These are phyloP conservation scores for Usnea hakonensis DNA, from an alignment of 495 filamentous ascomycete genomes.

Conservation along the genomic window DNA sequence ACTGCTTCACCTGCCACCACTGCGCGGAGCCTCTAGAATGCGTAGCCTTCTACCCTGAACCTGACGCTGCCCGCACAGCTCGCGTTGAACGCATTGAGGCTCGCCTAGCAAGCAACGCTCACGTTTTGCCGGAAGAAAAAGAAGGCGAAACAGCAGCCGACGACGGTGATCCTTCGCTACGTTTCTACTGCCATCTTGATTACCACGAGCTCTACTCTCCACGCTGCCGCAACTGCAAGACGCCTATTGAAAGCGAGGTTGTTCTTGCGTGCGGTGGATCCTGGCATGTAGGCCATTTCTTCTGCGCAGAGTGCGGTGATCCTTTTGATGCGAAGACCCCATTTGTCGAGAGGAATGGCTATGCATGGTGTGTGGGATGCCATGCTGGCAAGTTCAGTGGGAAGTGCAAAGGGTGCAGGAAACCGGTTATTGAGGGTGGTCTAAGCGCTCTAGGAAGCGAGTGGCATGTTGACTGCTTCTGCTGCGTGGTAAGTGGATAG, in stretches of 20 bases:
- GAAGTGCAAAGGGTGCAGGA: conserved; percentile 78
- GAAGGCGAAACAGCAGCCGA: conserved; percentile 53
- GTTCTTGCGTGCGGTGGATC: conserved; percentile 86
- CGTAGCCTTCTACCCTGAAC: conserved; percentile 92
- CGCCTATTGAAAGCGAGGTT: conserved; percentile 95
- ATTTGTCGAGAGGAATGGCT: conserved; percentile 98
- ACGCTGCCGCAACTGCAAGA: conserved; percentile 92
- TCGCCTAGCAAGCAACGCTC: conserved; percentile 40
- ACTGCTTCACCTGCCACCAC: conserved; percentile 84
- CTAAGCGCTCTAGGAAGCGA: conserved; percentile 80
- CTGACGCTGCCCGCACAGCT: conserved; percentile 56
- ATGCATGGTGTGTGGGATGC: conserved; percentile 92
- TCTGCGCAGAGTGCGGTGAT: conserved; percentile 98
- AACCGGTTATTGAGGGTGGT: conserved; percentile 78
- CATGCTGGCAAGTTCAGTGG: conserved; percentile 84
- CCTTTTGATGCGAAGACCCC: conserved; percentile 75
- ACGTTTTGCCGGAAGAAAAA: conserved; percentile 50
- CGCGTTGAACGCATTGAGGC: conserved; percentile 60
- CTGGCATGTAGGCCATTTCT: conserved; percentile 98
- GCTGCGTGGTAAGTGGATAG: conserved; percentile 59
- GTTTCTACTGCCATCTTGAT: conserved; percentile 97
- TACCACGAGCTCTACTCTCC: conserved; percentile 94
- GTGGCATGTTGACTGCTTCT: conserved; percentile 92
- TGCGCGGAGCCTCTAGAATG: conserved; percentile 86
- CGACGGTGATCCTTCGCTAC: conserved; percentile 57